Conservation (phyloP, 2,329 filamentous ascomycete genomes). For the Arthrobotrys megalospora region DNA sequence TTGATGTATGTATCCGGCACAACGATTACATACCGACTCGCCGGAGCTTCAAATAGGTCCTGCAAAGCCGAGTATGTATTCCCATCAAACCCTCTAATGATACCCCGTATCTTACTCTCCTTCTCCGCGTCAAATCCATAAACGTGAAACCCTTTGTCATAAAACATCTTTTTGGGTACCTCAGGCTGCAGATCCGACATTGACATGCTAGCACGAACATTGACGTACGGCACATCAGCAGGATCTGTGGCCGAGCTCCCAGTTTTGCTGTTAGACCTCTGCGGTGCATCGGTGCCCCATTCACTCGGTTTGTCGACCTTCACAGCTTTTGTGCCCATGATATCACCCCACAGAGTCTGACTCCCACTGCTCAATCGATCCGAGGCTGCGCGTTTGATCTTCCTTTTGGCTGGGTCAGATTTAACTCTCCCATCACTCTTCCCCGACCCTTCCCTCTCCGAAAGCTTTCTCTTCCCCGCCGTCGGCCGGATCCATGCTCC, state of each 20-base stretch:
- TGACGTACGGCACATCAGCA: constrained; percentile 63
- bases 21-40: constrained; percentile 64
- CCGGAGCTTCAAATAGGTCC: constrained; percentile 59
- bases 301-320: constrained; percentile 63
- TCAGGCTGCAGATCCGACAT: constrained; percentile 53
- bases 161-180: constrained; percentile 67
- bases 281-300: constrained; percentile 62
- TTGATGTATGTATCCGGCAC: constrained; percentile 68
- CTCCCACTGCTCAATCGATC: constrained; percentile 84
- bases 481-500: constrained; percentile 68
- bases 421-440: constrained; percentile 47
- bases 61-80: constrained; percentile 62
- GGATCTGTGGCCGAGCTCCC: constrained; percentile 64
- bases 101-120: constrained; percentile 58
- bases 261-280: constrained; percentile 42
- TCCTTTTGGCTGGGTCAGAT: constrained; percentile 75
- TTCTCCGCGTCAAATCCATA: constrained; percentile 69
- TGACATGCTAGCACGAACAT: constrained; percentile 46
- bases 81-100: constrained; percentile 66
- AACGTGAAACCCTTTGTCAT: constrained; percentile 68
- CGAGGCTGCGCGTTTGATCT: constrained; percentile 89
- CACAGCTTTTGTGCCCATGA: constrained; percentile 72
- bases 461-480: constrained; percentile 75
- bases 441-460: constrained; percentile 69
- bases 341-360: constrained; percentile 90